Base-by-base conservation (phyloP, 257 asterid species). In the Solanum clarkiae region DNA sequence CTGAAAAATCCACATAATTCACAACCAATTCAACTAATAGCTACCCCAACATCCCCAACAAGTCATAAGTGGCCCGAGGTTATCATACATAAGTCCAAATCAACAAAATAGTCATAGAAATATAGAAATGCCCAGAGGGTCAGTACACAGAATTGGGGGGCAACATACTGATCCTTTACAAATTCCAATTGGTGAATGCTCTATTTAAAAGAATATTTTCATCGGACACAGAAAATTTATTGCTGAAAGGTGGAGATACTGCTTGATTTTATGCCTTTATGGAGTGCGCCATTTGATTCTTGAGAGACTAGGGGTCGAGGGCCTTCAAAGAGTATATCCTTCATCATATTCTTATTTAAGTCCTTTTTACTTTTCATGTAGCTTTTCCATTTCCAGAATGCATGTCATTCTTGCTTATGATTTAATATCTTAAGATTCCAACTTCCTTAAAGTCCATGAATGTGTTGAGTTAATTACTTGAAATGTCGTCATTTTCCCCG, bases 261-360 rank as follows among this genome's bases (percentile, higher is more conserved):
- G 79, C 26, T 7, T 69, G 51, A 69, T 36, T 69, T 69, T 59
- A 59, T 59, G 29, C 66, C 65, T 20, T 57, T 57, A 13, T 18
- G 65, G 8, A 57, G 12, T 68, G 4, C 15, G 49, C 14, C 49
- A 32, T 36, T 36, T 69, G 24, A 32, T n/a, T 29, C 45, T 66
- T 29, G n/a, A 29, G 59, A 54, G 65, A 57, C 24, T 18, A 57
- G 65, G 2, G 8, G 65, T 56, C 63, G 8, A 57, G 26, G 65
- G 8, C 65, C n/a, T 59, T 63, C 29, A 70, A 60, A 55, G 49
- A 79, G 91, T 90, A 89, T 85, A 89, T 91, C 66, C 91, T 74
- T 36, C 12, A 20, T 72, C 42, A 84, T 89, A 85, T 88, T 66
- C 32, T 49, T 36, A 3, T 32, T 69, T 68, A 32, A 7, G 16